Evolutionary conservation across 2,329 filamentous ascomycete genomes (phyloP).

Genomic region (Fusarium ramigenum): DNA sequence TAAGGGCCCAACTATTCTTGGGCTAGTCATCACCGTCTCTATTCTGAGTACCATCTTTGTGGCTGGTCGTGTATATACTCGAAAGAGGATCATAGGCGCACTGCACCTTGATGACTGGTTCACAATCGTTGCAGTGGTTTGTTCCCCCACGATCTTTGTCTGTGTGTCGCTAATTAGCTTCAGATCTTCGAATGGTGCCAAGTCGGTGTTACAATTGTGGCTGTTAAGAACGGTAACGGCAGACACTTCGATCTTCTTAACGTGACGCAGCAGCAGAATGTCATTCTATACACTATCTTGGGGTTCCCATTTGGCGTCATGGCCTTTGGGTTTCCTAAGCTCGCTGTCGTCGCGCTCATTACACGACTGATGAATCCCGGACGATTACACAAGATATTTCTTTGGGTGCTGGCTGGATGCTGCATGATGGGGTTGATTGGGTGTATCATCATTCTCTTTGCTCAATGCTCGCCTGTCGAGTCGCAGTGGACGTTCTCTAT

Average conservation of each 20-base stretch:
- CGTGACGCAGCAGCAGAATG: slow-evolving; percentile 41
- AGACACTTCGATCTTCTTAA: slow-evolving; percentile 49
- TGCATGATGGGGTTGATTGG: slow-evolving; percentile 46
- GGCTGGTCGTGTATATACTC: slow-evolving; percentile 14
- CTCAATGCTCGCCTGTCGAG: slow-evolving; percentile 51
- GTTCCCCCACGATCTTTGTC: neutral
- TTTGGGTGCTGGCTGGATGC: slow-evolving; percentile 49
- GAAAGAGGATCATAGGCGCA: slow-evolving; percentile 23
- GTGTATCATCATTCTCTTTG: slow-evolving; percentile 53
- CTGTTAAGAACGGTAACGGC: slow-evolving; percentile 52
- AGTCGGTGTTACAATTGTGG: slow-evolving; percentile 47
- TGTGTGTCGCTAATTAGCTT: neutral
- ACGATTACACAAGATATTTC: slow-evolving; percentile 44
- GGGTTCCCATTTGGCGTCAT: slow-evolving; percentile 51
- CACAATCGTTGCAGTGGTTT: slow-evolving; percentile 17
- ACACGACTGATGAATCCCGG: slow-evolving; percentile 51
- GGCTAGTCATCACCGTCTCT: slow-evolving; percentile 9
- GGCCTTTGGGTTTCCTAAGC: slow-evolving; percentile 53
- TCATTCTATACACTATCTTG: slow-evolving; percentile 49
- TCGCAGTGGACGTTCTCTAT: slow-evolving; percentile 53
- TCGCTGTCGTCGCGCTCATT: slow-evolving; percentile 53
- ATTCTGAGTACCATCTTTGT: slow-evolving; percentile 24
- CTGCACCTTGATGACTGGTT: slow-evolving; percentile 29
- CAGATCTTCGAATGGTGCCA: slow-evolving; percentile 48
- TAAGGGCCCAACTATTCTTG: slow-evolving; percentile 27